Conservation (phyloP, 2,329 filamentous ascomycete genomes). For the Paracorniculantispora psalliotae region DNA sequence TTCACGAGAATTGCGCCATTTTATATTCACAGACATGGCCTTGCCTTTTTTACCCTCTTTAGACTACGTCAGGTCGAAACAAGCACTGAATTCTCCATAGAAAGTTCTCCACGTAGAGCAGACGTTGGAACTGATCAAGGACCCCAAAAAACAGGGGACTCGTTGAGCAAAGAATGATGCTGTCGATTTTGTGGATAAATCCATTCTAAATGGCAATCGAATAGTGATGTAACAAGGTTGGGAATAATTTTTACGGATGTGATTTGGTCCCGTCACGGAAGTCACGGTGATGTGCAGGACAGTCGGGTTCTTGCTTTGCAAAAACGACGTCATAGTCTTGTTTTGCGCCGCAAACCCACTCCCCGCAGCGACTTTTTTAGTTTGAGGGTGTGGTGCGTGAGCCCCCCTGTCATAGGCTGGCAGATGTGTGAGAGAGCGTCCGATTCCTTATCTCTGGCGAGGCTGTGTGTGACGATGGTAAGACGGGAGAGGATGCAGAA, state of each 20-base stretch:
- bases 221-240: neutral
- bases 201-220: neutral
- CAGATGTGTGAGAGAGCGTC: too few species aligned
- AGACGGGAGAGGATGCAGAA: too few species aligned
- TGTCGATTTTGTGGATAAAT: neutral
- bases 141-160: neutral
- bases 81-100: constrained; percentile 5
- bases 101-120: neutral
- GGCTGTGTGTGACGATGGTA: too few species aligned
- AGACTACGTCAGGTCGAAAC: neutral
- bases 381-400: too few species aligned
- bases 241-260: too few species aligned
- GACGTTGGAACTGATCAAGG: neutral
- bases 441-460: neutral
- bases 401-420: too few species aligned
- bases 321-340: too few species aligned
- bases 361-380: too few species aligned
- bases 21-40: neutral
- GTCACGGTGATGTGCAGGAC: too few species aligned
- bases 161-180: neutral
- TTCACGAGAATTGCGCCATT: neutral
- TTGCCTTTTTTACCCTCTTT: neutral
- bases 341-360: too few species aligned
- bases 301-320: too few species aligned
- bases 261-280: too few species aligned